Evolutionary conservation across 176 grass and related monocot species (phyloP).

Genomic region (Cocos nucifera): DNA sequence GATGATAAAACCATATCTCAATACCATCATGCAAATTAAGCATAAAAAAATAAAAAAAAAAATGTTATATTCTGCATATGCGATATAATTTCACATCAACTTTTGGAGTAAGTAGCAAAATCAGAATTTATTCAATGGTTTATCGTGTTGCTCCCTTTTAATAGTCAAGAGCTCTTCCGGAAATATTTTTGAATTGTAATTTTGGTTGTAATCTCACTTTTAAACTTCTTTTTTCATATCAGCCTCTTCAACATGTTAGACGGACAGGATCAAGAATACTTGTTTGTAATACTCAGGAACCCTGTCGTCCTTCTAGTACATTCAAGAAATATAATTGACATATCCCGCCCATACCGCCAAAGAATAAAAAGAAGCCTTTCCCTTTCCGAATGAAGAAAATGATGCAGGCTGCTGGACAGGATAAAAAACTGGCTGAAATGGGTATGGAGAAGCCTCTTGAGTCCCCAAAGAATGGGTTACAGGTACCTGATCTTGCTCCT

Average conservation of each 20-base stretch:
- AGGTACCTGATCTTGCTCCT: slow-evolving; percentile 74
- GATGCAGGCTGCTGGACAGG: slow-evolving; percentile 39
- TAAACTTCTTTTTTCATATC: background rate
- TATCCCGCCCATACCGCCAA: slow-evolving; percentile 56
- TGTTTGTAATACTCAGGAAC: slow-evolving; percentile 19
- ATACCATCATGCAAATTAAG: no score
- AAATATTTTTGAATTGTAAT: no score
- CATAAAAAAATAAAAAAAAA: no score
- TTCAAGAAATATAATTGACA: slow-evolving; percentile 8
- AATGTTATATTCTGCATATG: no score
- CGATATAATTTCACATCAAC: no score
- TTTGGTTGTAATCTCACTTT: no score
- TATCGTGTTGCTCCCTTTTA: no score
- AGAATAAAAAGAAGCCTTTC: slow-evolving; percentile 85
- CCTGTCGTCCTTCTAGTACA: slow-evolving; percentile 5
- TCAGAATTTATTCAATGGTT: no score
- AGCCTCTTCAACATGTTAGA: slow-evolving; percentile 12
- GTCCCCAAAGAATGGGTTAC: slow-evolving; percentile 73
- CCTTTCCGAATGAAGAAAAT: slow-evolving; percentile 63
- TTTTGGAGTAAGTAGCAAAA: no score
- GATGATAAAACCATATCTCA: no score
- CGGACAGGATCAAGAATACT: slow-evolving; percentile 2
- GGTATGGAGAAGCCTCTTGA: slow-evolving; percentile 66
- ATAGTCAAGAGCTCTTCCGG: no score
- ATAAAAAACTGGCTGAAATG: slow-evolving; percentile 59